Evolutionary conservation across 2,329 filamentous ascomycete genomes (phyloP).

Genomic region (Knufia petricola): DNA sequence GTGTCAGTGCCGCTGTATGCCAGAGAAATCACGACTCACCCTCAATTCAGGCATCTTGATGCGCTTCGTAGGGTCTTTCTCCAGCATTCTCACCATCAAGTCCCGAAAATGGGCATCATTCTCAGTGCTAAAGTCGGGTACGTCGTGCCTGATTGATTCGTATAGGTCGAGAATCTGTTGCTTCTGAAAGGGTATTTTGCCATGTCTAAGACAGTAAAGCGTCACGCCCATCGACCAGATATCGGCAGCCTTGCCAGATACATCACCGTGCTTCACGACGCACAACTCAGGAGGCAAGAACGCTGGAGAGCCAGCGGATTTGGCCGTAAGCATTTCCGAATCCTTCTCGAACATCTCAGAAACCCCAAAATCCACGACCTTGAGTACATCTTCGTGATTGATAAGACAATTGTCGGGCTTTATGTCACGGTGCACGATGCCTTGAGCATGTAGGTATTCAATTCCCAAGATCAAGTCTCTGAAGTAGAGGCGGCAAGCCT

Average conservation of each 20-base stretch:
- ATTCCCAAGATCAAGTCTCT: constrained; percentile 89
- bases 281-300: constrained; percentile 93
- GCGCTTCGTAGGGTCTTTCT: constrained; percentile 74
- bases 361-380: constrained; percentile 97
- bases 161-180: constrained; percentile 76
- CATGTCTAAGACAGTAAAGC: constrained; percentile 84
- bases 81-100: constrained; percentile 62
- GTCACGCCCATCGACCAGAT: constrained; percentile 99
- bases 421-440: constrained; percentile 91
- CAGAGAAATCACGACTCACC: constrained; percentile 44
- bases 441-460: constrained; percentile 90
- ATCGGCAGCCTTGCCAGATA: constrained; percentile 82
- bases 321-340: constrained; percentile 77
- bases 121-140: constrained; percentile 51
- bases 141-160: constrained; percentile 69
- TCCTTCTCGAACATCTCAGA: constrained; percentile 96
- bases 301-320: constrained; percentile 87
- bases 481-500: constrained; percentile 83
- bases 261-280: constrained; percentile 71
- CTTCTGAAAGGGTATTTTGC: constrained; percentile 75
- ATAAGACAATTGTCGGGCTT: constrained; percentile 94
- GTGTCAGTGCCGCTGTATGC: constrained; percentile 11
- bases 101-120: constrained; percentile 62
- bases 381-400: constrained; percentile 84
- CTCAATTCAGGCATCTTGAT: constrained; percentile 75